phyloP scores from a whole-genome alignment of 148 eudicot genomes.

The Camellia japonica region DNA sequence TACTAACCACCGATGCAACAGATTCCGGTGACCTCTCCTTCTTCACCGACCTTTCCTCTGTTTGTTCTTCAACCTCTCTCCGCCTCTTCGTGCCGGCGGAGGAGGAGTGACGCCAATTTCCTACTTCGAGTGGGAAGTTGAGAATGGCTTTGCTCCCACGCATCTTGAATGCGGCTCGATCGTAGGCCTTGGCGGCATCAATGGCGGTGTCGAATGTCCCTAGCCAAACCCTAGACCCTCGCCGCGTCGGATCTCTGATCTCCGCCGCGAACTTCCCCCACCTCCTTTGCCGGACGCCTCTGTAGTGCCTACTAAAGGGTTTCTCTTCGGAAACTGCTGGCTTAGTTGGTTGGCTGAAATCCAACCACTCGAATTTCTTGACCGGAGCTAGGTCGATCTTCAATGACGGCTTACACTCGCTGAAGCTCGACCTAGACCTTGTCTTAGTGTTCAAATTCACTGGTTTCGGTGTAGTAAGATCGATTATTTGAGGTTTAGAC shows the following conservation, averaged over 20 bases:
- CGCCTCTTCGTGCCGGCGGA: slow-evolving; percentile 12
- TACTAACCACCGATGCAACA: too few relatives aligned
- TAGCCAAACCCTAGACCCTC: slow-evolving; percentile 52
- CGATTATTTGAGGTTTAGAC: not conserved
- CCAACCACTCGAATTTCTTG: not conserved
- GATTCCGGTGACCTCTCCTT: slow-evolving; percentile 17
- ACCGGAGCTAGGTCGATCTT: not conserved
- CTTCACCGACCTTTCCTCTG: slow-evolving; percentile 21
- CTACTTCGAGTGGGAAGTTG: slow-evolving; percentile 49
- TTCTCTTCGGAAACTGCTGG: not conserved
- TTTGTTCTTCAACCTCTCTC: slow-evolving; percentile 6
- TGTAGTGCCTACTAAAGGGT: slow-evolving; percentile 27
- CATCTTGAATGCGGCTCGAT: slow-evolving; percentile 48
- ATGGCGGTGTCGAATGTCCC: slow-evolving; percentile 52
- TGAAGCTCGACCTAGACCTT: not conserved
- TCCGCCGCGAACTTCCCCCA: slow-evolving; percentile 65
- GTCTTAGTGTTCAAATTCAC: not conserved
- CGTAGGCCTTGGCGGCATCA: slow-evolving; percentile 58
- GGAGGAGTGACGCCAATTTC: slow-evolving; percentile 16
- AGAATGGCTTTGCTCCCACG: slow-evolving; percentile 56
- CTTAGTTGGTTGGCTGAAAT: slow-evolving; percentile 23
- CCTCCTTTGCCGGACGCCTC: slow-evolving; percentile 52
- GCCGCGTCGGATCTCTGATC: slow-evolving; percentile 48
- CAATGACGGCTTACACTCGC: not conserved
- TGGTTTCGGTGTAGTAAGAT: slow-evolving; percentile 3